Evolutionary conservation across 805 yeast species (phyloP).

Genomic region (Tetrapisispora phaffii): DNA sequence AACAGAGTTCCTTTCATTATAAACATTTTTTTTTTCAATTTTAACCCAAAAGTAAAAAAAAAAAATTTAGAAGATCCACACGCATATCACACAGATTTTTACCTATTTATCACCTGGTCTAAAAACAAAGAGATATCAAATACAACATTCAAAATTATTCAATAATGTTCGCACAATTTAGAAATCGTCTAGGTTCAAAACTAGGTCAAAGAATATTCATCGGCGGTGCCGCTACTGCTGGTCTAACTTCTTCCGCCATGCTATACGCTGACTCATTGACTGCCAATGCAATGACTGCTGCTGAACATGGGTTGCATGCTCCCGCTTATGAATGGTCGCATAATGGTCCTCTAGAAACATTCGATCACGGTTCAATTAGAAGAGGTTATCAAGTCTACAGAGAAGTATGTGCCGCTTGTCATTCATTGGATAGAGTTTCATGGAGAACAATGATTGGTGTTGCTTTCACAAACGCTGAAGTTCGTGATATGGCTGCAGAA

Average conservation of each 20-base stretch:
- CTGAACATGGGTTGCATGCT: slow-evolving; percentile 97
- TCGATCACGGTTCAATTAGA: slow-evolving; percentile 92
- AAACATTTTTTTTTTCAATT: no score
- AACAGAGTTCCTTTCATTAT: no score
- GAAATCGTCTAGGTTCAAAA: slow-evolving; percentile 2
- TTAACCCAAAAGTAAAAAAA: no score
- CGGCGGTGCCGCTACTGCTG: slow-evolving; percentile 57
- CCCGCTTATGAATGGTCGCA: slow-evolving; percentile 92
- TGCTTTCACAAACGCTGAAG: slow-evolving; percentile 84
- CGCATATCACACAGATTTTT: no score
- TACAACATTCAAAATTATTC: not conserved
- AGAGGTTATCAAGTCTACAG: slow-evolving; percentile 98
- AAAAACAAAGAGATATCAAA: not conserved
- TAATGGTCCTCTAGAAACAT: slow-evolving; percentile 80
- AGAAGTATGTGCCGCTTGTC: slow-evolving; percentile 99
- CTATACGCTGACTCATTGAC: slow-evolving; percentile 76
- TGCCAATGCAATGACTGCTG: slow-evolving; percentile 95
- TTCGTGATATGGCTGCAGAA: slow-evolving; percentile 87
- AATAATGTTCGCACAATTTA: slow-evolving; percentile 4
- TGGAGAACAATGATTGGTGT: slow-evolving; percentile 99
- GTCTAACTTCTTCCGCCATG: slow-evolving; percentile 71
- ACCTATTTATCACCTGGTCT: not conserved
- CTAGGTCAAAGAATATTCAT: slow-evolving; percentile 39
- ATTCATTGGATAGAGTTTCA: slow-evolving; percentile 90
- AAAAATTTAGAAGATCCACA: no score